Percentiles rank a stretch among this genome's conserved stretches.
Evolutionary conservation across 352 stramenopile species (phyloP).

Genomic region (Globisporangium cederbergense): DNA sequence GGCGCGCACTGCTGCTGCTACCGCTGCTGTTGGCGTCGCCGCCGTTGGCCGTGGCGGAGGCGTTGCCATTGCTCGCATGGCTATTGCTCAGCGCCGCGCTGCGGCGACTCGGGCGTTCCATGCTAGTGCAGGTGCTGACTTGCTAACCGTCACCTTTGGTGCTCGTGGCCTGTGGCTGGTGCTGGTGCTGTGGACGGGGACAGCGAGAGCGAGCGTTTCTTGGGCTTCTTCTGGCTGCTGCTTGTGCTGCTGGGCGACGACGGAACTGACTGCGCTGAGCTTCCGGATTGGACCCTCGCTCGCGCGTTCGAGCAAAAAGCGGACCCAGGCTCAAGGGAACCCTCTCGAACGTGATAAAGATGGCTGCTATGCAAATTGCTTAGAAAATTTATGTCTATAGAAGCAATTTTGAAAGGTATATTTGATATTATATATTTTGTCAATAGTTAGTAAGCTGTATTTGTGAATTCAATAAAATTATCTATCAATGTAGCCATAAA

Average conservation of each 20-base stretch:
- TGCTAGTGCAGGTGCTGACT: conserved; percentile 8
- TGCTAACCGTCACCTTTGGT: too few species aligned
- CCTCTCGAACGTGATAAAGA: conserved; percentile 2
- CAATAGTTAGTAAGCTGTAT: neutral
- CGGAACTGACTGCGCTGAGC: conserved; percentile 7
- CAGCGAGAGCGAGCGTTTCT: neutral
- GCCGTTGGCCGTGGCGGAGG: conserved; percentile 10
- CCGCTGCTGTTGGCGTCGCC: conserved; percentile 24
- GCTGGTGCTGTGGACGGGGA: neutral
- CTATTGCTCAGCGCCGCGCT: conserved; percentile 23
- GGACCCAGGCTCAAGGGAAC: neutral
- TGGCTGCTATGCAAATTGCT: neutral
- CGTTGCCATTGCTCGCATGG: conserved; percentile 16
- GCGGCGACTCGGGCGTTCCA: conserved; percentile 56
- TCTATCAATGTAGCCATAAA: neutral
- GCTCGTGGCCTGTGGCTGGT: neutral
- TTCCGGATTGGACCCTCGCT: conserved; percentile 9
- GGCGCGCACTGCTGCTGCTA: conserved; percentile 27
- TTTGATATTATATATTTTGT: neutral
- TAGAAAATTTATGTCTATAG: neutral
- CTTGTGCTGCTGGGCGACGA: neutral
- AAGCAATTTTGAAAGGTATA: neutral
- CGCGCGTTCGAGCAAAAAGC: neutral
- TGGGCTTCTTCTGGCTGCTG: neutral
- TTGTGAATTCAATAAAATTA: neutral